Base-by-base conservation (phyloP, 331 rosid genomes). In the Quercus phellos region DNA sequence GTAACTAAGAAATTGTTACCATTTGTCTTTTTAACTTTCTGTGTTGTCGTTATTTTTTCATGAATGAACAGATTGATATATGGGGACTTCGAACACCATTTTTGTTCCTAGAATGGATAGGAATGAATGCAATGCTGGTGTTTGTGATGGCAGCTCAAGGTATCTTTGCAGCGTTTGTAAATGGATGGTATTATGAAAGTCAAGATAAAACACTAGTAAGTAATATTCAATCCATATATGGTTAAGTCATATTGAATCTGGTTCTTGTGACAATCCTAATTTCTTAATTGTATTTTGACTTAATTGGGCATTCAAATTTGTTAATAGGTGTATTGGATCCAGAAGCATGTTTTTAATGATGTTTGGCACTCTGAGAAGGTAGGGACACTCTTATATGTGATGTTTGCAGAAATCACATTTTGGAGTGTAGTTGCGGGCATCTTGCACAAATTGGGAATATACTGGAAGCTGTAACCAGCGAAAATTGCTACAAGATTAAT, bases 101-200 rank as follows among this genome's bases (percentile, higher is more conserved):
- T 73, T 82, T 92, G 56, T 89, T 90, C 85, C 81, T 94, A 68
- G 97, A 94, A 70, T 92, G 97, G 98, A 94, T 94, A 22, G 98
- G 98, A 79, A 90, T 90, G 97, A 94, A 94, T 70, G 97, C 97
- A 18, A 92, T 92, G 98, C 90, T 92, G 22, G 97, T 94, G 77
- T 94, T 84, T 85, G 96, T 92, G 80, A 74, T 94, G 94, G 97
- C 96, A 22, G 97, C 96, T 16, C 82, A 94, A 30, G 97, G 96
- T 10, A 94, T 94, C 70, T 90, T 94, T 8, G 97, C 94, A 27
- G 97, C 94, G 54, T 94, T 94, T 74, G 83, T 91, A 34, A 94
- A 94, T 74, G 98, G 95, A 26, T 92, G 97, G 98, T 94, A 80
- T 75, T 92, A 92, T 78, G 76, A 81, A 75, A 43, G 80, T 67